A percentile compares a stretch with the other conserved stretches of the same genome.
phyloP scores from a whole-genome alignment of 2,329 filamentous ascomycete genomes.

The Alternaria tenuissima region DNA sequence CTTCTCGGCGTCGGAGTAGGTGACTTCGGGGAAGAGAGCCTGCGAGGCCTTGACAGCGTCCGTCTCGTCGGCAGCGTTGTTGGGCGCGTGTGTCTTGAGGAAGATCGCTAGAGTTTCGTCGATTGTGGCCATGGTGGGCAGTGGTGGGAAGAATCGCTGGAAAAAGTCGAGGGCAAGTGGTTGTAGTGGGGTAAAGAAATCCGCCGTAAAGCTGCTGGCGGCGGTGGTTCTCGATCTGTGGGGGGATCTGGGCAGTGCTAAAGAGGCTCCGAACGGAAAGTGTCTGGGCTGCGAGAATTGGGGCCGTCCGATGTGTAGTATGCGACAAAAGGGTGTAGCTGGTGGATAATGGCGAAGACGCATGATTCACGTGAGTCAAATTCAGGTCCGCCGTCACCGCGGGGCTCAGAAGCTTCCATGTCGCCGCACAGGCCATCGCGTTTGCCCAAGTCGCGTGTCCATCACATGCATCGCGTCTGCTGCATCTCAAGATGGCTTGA shows the following conservation, averaged over 20 bases:
- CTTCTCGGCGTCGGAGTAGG: slow-evolving; percentile 81
- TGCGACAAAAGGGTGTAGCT: slow-evolving; percentile 33
- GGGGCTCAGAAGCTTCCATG: slow-evolving; percentile 27
- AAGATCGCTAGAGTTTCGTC: slow-evolving; percentile 46
- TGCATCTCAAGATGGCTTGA: neutral
- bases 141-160: slow-evolving; percentile 26
- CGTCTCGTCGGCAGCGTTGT: slow-evolving; percentile 47
- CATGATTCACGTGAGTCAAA: slow-evolving; percentile 46
- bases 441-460: slow-evolving; percentile 13
- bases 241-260: slow-evolving; percentile 11
- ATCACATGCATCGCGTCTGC: neutral
- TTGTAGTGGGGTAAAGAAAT: slow-evolving; percentile 46
- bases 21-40: slow-evolving; percentile 73
- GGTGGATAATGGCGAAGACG: slow-evolving; percentile 27
- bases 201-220: slow-evolving; percentile 23
- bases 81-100: slow-evolving; percentile 49
- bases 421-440: slow-evolving; percentile 32
- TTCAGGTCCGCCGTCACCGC: slow-evolving; percentile 35
- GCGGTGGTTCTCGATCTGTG: slow-evolving; percentile 21
- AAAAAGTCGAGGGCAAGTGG: slow-evolving; percentile 43
- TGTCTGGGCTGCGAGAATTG: slow-evolving; percentile 24
- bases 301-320: slow-evolving; percentile 31
- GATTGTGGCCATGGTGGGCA: slow-evolving; percentile 49
- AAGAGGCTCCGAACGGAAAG: slow-evolving; percentile 12
- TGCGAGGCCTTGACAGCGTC: slow-evolving; percentile 57